A percentile compares a stretch with the other conserved stretches of the same genome.
Evolutionary conservation across 768 basidiomycete species (phyloP).

Genomic region (Coprinopsis marcescibilis): DNA sequence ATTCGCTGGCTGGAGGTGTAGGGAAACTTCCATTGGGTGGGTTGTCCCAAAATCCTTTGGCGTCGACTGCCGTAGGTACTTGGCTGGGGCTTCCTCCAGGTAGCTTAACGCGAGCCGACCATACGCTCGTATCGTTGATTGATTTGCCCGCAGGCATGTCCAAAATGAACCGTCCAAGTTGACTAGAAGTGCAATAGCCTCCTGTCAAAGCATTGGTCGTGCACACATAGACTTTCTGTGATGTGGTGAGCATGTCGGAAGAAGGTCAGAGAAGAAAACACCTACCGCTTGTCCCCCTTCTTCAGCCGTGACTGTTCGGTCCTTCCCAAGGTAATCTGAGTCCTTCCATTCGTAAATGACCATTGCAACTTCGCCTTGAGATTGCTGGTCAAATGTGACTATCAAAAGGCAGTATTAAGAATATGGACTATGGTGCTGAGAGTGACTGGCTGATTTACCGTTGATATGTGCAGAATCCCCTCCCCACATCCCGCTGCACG

Average conservation of each 20-base stretch:
- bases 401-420: constrained; percentile 3
- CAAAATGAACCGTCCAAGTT: constrained; percentile 90
- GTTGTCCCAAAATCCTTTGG: constrained; percentile 50
- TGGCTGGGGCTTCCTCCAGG: constrained; percentile 30
- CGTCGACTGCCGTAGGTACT: constrained; percentile 17
- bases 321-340: constrained; percentile 73
- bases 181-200: constrained; percentile 59
- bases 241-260: constrained; percentile 15
- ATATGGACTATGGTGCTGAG: neutral
- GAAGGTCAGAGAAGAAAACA: constrained; percentile 11
- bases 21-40: constrained; percentile 45
- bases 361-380: constrained; percentile 86
- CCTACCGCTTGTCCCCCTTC: constrained; percentile 68
- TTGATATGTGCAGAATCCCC: constrained; percentile 75
- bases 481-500: constrained; percentile 95
- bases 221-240: constrained; percentile 92
- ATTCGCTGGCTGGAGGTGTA: constrained; percentile 40
- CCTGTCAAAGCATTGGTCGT: constrained; percentile 72
- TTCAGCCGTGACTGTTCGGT: constrained; percentile 22
- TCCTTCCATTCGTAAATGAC: constrained; percentile 97
- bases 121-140: constrained; percentile 76
- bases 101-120: constrained; percentile 75
- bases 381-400: constrained; percentile 76
- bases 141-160: constrained; percentile 57
- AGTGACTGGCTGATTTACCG: constrained; percentile 47